Evolutionary conservation across 495 filamentous ascomycete species (phyloP), one percentile per base, ranked within the genome.

Genomic region (Eremomyces bilateralis): DNA sequence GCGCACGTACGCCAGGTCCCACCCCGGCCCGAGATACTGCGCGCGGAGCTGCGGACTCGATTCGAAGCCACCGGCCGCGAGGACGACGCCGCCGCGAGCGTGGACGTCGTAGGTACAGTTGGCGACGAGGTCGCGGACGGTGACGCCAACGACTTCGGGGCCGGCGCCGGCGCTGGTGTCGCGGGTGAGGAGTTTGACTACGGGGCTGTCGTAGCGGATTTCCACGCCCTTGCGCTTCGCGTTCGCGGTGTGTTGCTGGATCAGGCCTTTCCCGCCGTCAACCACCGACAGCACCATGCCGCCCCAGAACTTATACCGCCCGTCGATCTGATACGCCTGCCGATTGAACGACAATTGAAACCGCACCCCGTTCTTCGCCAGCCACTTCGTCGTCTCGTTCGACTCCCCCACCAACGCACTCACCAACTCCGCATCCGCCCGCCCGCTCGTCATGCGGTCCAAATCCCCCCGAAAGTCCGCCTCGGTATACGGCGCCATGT

Each of bases 41-140:
- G 55, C 45, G 0, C 69, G 56, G 46, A 73, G 44, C 4, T 53
- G 49, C 0, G 71, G 53, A 30, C 61, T 67, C 11, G 68, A 56
- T 44, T 76, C 65, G 40, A 75, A 75, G 0, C 71, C 71, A 4
- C 71, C 71, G 4, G 64, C 61, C 0, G 64, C 63, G 4, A 76
- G 49, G n/a, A 75, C 48, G 1, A 72, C 51, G 1, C 60, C 48
- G 1, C 61, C 54, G 0, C 38, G 34, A 0, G 60, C 48, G 2
- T 41, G 36, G 35, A 71, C 57, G 2, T 36, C 29, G 3, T 42
- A 38, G 6, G 38, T 34, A 34, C 10, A 8, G 10, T 42, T 40
- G 15, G 51, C 49, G 10, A 42, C 29, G 3, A 42, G 42, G 11
- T 55, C 39, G 4, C 33, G 19, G 11, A 59, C 56, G 2, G 40